Evolutionary conservation across 2,329 filamentous ascomycete genomes (phyloP).

Genomic region (Clonostachys sp.): DNA sequence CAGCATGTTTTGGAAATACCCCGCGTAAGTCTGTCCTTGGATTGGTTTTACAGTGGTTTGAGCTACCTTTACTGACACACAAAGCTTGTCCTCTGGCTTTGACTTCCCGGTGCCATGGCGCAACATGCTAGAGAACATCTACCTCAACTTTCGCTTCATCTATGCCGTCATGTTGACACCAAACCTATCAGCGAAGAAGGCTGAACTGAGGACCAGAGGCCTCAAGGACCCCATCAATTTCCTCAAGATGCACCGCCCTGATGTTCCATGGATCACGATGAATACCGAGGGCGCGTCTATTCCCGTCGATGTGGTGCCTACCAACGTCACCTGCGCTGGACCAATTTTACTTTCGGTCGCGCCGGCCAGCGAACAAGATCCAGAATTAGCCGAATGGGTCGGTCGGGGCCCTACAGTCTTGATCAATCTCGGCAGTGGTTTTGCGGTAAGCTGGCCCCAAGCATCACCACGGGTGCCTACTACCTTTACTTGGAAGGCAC

Average conservation of each 20-base stretch:
- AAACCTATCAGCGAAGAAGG: conserved; percentile 11
- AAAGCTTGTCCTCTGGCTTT: conserved; percentile 33
- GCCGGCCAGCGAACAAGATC: conserved; percentile 13
- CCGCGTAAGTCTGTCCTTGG: conserved; percentile 21
- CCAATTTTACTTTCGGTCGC: conserved; percentile 12
- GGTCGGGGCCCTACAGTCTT: conserved; percentile 11
- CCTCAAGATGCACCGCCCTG: conserved; percentile 14
- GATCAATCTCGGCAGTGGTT: conserved; percentile 16
- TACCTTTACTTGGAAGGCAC: background rate
- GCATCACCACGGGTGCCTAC: background rate
- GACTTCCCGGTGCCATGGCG: conserved; percentile 37
- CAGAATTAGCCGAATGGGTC: conserved; percentile 14
- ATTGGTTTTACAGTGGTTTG: background rate
- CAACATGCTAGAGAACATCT: conserved; percentile 20
- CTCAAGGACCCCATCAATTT: conserved; percentile 12
- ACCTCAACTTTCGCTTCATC: conserved; percentile 22
- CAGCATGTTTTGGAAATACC: conserved; percentile 30
- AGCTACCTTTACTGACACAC: background rate
- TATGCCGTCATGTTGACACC: conserved; percentile 17
- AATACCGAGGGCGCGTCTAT: conserved; percentile 13
- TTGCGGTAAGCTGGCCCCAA: background rate
- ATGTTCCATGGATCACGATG: conserved; percentile 19
- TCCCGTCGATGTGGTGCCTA: conserved; percentile 12
- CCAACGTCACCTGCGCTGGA: conserved; percentile 11
- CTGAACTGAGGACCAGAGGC: conserved; percentile 10